Evolutionary conservation across 805 yeast genomes (phyloP), one percentile per base, ranked within the genome.

Genomic region (Helenozyma rhizophorensis): DNA sequence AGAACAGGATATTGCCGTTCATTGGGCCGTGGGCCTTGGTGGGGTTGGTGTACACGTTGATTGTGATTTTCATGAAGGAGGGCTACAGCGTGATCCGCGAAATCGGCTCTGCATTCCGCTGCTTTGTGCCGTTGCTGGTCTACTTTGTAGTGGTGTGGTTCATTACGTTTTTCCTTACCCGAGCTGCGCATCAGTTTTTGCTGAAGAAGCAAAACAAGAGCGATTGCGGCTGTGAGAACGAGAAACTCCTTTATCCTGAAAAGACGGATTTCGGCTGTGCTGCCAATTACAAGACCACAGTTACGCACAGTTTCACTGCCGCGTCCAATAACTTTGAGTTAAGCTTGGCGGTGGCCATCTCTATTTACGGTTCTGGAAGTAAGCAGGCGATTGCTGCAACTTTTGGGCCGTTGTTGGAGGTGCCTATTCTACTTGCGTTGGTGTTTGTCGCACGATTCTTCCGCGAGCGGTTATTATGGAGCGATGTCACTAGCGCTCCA

Each of bases 271-370:
- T 27, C 9, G 43, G 51, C 17, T 67, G 74, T 42, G 42, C 56
- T 25, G 72, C 73, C 6, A 49, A 43, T 25, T 76, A 72, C 47
- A 43, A 53, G 6, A 56, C 58, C 21, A 65, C 67, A 4, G 53
- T 65, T 21, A 70, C 79, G 11, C 81, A 75, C 40, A 58, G 73
- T 9, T 75, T 76, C 44, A 72, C 79, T 3, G 77, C 79, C 10
- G 72, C 80, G 1, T 70, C 77, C 4, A 76, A 76, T 47, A 76
- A 76, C 47, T 76, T 76, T 43, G 80, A 76, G 48, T 56, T 75
- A 26, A 70, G 77, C 36, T 53, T 76, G 23, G 78, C 81, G 4
- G 67, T 76, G 13, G 72, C 78, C 2, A 65, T 71, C 6, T 63
- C 78, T 0, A 42, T 72, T 9, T 76, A 72, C 51, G 81, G 81